phyloP scores from a whole-genome alignment of 2,329 filamentous ascomycete genomes.

The Talaromyces sp. region DNA sequence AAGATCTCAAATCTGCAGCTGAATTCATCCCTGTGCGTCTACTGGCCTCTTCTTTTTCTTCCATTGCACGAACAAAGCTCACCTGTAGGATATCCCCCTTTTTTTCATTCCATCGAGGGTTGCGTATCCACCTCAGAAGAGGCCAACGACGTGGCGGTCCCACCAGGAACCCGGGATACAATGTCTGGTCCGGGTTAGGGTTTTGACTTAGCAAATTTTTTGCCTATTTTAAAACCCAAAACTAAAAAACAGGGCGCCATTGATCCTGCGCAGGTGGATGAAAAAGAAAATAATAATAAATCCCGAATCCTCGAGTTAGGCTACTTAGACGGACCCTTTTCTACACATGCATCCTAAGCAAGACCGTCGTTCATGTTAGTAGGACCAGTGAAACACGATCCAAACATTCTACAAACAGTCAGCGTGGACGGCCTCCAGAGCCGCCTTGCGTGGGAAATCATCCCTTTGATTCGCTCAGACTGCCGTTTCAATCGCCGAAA shows the following conservation, averaged over 20 bases:
- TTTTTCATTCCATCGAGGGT: slow-evolving; percentile 1
- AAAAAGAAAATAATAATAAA: not conserved
- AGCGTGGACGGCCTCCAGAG: slow-evolving; percentile 1
- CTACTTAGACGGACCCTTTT: not conserved
- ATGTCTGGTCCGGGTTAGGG: slow-evolving; percentile 18
- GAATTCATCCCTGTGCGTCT: not conserved
- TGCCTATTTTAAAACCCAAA: not conserved
- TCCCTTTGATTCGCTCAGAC: slow-evolving; percentile 1
- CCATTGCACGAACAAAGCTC: not conserved
- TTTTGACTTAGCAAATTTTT: slow-evolving; percentile 1
- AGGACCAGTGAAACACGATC: not conserved
- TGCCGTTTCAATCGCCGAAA: slow-evolving; percentile 1
- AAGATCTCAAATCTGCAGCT: not conserved
- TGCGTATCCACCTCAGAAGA: slow-evolving; percentile 3
- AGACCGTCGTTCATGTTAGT: not conserved
- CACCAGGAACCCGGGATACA: slow-evolving; percentile 14
- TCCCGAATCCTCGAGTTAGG: not conserved
- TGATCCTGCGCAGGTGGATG: not conserved
- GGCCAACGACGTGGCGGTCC: slow-evolving; percentile 15
- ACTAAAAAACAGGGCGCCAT: not conserved
- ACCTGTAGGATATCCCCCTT: not conserved
- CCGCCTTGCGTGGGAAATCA: not conserved
- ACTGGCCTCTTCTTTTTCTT: not conserved
- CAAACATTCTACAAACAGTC: slow-evolving; percentile 1
- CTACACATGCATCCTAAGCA: not conserved